Base-by-base conservation (phyloP, 176 grass and related monocot genomes). In the Cymbopogon citratus region DNA sequence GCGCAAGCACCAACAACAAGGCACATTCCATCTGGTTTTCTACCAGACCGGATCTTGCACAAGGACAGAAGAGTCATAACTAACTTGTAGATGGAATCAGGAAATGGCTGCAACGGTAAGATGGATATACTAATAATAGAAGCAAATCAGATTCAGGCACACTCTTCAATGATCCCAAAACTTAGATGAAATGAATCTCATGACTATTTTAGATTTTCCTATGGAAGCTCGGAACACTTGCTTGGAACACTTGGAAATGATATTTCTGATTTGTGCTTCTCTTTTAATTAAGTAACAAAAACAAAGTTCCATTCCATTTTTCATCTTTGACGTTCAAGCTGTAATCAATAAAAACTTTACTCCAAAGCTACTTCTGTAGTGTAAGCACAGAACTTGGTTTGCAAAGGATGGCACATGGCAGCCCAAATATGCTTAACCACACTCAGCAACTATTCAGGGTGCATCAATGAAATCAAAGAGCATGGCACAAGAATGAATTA, bases 11-110 rank as follows among this genome's bases (percentile, higher is more conserved):
- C 95, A 83, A 98, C 95, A 18, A 93, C 92, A 84, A 98, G 95
- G 69, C 95, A 98, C 52, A 98, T 80, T 64, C 95, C 95, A 91
- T 98, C 95, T 23, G 95, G 95, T 66, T 93, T 98, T 89, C 87
- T 95, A 59, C 84, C 85, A 25, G 85, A 70, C 21, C 93, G 87
- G 76, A 98, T 86, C 95, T 91, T 75, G 61, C 81, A 84, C 69
- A 85, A 71, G 52, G 12, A 87, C 2, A 85, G 66, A 93, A 85
- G 38, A 74, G 74, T 85, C 28, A 4, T 66, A 84, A 77, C 26
- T 60, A 79, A n/a, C 63, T 63, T 77, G 33, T 85, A 36, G 4
- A 49, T 36, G 41, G 19, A 77, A 85, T 78, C 19, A 45, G 54
- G 35, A 88, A 57, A 39, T 45, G 3, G 5, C 14, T 60, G 19